A percentile compares a stretch with the other conserved stretches of the same genome.
These are phyloP conservation scores for Fusarium keratoplasticum DNA, from an alignment of 2,329 filamentous ascomycete genomes.

Conservation along the genomic window DNA sequence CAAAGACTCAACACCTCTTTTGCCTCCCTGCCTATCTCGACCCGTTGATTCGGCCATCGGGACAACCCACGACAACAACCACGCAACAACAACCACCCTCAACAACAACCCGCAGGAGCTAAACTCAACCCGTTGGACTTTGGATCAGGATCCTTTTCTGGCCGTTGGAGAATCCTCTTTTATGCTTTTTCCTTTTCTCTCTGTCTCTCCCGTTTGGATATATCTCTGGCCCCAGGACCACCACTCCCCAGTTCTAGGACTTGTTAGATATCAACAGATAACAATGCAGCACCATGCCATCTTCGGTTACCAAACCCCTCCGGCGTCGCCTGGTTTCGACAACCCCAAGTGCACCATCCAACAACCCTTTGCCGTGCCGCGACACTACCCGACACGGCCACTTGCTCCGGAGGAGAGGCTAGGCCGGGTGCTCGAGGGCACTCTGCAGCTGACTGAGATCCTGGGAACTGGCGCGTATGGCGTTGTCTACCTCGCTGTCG, in stretches of 20 bases:
- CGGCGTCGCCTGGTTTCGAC: conserved; percentile 67
- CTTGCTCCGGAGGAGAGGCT: conserved; percentile 84
- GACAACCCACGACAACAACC: conserved; percentile 38
- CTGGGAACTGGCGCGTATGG: conserved; percentile 96
- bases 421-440: conserved; percentile 84
- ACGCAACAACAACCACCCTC: conserved; percentile 12
- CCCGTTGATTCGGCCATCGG: conserved; percentile 64
- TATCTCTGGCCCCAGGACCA: conserved; percentile 32
- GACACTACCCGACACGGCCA: conserved; percentile 61
- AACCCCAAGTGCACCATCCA: conserved; percentile 59
- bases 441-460: conserved; percentile 85
- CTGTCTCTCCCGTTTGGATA: conserved; percentile 36
- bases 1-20: conserved; percentile 16
- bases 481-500: conserved; percentile 91
- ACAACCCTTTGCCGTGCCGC: conserved; percentile 50
- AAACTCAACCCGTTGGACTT: conserved; percentile 42
- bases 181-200: conserved; percentile 42
- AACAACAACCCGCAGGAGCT: conserved; percentile 36
- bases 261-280: conserved; percentile 46
- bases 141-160: conserved; percentile 43
- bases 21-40: conserved; percentile 49
- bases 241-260: conserved; percentile 37
- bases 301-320: conserved; percentile 69
- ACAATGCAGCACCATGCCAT: conserved; percentile 69
- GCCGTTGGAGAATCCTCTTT: conserved; percentile 40